A percentile compares a stretch with the other conserved stretches of the same genome.
These are phyloP conservation scores for Lepidopterella palustris DNA, from an alignment of 495 filamentous ascomycete species.

Conservation along the genomic window DNA sequence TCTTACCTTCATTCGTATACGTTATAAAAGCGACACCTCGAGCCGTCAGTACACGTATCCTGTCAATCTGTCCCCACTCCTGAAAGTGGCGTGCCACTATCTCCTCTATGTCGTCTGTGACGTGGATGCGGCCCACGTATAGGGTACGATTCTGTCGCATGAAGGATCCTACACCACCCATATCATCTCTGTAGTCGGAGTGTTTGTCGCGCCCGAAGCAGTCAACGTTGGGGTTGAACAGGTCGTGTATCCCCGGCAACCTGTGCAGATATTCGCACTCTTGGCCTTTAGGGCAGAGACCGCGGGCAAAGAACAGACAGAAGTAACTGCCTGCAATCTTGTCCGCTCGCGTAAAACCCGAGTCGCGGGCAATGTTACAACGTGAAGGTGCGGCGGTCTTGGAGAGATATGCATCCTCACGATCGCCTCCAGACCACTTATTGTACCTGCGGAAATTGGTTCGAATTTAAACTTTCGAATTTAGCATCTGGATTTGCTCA, in stretches of 20 bases:
- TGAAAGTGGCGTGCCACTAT: slow-evolving; percentile 88
- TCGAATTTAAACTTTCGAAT: background rate
- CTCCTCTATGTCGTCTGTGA: slow-evolving; percentile 96
- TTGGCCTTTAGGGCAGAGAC: slow-evolving; percentile 74
- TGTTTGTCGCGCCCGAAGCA: slow-evolving; percentile 89
- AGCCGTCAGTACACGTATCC: slow-evolving; percentile 82
- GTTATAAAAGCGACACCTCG: slow-evolving; percentile 90
- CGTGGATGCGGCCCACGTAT: slow-evolving; percentile 88
- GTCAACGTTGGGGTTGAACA: slow-evolving; percentile 85
- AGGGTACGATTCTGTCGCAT: slow-evolving; percentile 86
- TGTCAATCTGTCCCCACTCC: slow-evolving; percentile 89
- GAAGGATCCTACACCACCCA: slow-evolving; percentile 91
- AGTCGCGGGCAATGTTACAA: slow-evolving; percentile 75
- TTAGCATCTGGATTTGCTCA: background rate
- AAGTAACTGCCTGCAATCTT: slow-evolving; percentile 74
- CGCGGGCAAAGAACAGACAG: slow-evolving; percentile 84
- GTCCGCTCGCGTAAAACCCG: slow-evolving; percentile 86
- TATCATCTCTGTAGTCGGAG: slow-evolving; percentile 85
- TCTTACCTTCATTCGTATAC: slow-evolving; percentile 76
- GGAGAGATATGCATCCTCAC: slow-evolving; percentile 80
- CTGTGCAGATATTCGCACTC: slow-evolving; percentile 95
- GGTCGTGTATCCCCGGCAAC: slow-evolving; percentile 71
- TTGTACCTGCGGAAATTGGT: slow-evolving; percentile 63
- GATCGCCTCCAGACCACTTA: slow-evolving; percentile 91
- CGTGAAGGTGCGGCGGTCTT: slow-evolving; percentile 67